A percentile compares a stretch with the other conserved stretches of the same genome.
phyloP scores from a whole-genome alignment of 768 basidiomycete genomes.

The Collybia nuda region DNA sequence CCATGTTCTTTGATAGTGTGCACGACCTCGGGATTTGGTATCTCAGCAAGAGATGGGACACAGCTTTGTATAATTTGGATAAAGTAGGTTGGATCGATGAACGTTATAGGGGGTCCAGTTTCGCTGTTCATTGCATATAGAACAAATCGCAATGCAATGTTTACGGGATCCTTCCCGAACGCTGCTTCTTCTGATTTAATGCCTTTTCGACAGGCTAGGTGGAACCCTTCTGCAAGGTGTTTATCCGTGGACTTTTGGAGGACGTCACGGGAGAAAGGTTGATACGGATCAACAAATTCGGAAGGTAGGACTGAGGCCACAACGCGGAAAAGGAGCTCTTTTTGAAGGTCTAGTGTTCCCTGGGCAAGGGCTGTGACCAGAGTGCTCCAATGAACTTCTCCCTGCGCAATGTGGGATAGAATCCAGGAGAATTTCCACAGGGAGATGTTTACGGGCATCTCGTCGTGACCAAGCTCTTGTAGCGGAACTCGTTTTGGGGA shows the following conservation, averaged over 20 bases:
- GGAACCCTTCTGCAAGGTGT: background rate
- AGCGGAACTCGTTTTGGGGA: background rate
- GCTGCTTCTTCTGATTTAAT: background rate
- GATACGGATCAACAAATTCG: background rate
- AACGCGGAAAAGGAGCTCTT: background rate
- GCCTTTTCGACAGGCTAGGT: constrained; percentile 1
- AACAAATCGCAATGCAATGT: background rate
- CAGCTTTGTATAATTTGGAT: background rate
- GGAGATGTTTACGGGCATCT: background rate
- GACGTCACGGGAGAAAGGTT: background rate
- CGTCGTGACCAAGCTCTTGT: background rate
- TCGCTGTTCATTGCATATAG: background rate
- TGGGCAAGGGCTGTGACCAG: background rate
- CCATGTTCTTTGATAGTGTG: background rate
- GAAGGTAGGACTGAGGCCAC: background rate
- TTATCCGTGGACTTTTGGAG: background rate
- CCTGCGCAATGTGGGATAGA: background rate
- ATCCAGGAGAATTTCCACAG: constrained; percentile 3
- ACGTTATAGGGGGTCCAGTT: background rate
- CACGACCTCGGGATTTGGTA: background rate
- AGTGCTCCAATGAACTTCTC: background rate
- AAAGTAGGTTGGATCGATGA: background rate
- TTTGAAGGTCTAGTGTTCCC: background rate
- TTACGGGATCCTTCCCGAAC: background rate
- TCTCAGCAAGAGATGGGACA: background rate